These are phyloP conservation scores for Peronospora farinosa DNA, from an alignment of 352 stramenopile species.

Conservation along the genomic window DNA sequence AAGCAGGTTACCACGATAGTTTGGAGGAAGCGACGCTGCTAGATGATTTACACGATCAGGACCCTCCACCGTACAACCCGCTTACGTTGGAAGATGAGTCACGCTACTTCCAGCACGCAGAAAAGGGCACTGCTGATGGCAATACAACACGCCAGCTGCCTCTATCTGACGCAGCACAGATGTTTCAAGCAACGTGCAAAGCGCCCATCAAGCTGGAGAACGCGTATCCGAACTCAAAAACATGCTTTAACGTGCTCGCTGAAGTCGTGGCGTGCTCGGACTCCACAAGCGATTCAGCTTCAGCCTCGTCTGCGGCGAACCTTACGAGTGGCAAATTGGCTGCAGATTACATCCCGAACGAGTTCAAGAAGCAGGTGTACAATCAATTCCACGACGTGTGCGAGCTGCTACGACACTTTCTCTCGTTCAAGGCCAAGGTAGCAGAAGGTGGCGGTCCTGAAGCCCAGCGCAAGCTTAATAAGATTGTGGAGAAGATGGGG, in stretches of 20 bases:
- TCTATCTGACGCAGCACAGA: conserved; percentile 28
- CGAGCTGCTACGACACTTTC: conserved; percentile 76
- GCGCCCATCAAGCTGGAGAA: conserved; percentile 41
- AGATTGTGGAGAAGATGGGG: conserved; percentile 83
- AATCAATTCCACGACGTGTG: conserved; percentile 82
- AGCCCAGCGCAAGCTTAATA: conserved; percentile 70
- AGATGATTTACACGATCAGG: conserved; percentile 58
- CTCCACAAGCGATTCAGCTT: conserved; percentile 44
- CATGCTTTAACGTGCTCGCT: conserved; percentile 46
- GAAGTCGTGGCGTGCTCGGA: conserved; percentile 67
- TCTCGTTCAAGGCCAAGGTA: conserved; percentile 73
- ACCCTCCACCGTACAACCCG: conserved; percentile 56
- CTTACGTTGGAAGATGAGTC: conserved; percentile 78
- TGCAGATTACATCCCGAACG: conserved; percentile 70
- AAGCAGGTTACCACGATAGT: conserved; percentile 41
- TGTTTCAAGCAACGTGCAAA: conserved; percentile 44
- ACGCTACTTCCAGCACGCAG: conserved; percentile 67
- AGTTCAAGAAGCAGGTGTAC: conserved; percentile 86
- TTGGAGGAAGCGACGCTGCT: conserved; percentile 59
- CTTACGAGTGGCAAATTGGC: conserved; percentile 48
- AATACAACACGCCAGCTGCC: conserved; percentile 20
- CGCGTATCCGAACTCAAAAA: conserved; percentile 49
- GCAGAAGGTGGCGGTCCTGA: conserved; percentile 46
- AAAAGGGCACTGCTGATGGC: conserved; percentile 24
- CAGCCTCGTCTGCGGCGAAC: conserved; percentile 44